Percentiles rank a stretch among this genome's conserved stretches.
Conservation (phyloP, 1,284 basidiomycete genomes). For the Xanthoconium separans region DNA sequence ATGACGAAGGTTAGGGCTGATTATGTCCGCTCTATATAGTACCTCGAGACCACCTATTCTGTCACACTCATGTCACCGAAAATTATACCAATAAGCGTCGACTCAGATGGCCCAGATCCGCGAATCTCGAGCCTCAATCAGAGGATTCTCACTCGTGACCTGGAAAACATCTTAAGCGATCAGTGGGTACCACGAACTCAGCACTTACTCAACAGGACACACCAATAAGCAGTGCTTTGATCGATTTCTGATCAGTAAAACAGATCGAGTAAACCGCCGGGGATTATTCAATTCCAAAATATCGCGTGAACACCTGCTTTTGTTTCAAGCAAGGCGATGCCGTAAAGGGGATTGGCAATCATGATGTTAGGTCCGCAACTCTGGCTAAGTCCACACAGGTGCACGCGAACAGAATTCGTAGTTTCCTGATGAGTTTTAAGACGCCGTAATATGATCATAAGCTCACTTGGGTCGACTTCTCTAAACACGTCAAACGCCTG, state of each 20-base stretch:
- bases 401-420: constrained; percentile 20
- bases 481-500: constrained; percentile 18
- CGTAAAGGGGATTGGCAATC: constrained; percentile 38
- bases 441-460: constrained; percentile 17
- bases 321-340: constrained; percentile 27
- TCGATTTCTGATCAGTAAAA: constrained; percentile 33
- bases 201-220: constrained; percentile 32
- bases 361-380: constrained; percentile 21
- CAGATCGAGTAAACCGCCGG: constrained; percentile 30
- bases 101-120: constrained; percentile 32
- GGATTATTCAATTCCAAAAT: constrained; percentile 31
- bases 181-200: constrained; percentile 18
- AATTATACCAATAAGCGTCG: constrained; percentile 23
- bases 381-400: constrained; percentile 10
- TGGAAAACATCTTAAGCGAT: constrained; percentile 32
- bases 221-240: constrained; percentile 27
- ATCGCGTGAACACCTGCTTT: constrained; percentile 19
- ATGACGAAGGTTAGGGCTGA: constrained; percentile 32
- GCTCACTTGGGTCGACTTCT: constrained; percentile 13
- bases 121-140: constrained; percentile 27
- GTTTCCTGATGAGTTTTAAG: constrained; percentile 15
- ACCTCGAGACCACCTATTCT: constrained; percentile 26
- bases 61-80: constrained; percentile 31
- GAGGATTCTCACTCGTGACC: constrained; percentile 30
- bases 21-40: constrained; percentile 36